Conservation (phyloP, 1,139 yeast species). For the Nadsonia starkeyi-henricii region DNA sequence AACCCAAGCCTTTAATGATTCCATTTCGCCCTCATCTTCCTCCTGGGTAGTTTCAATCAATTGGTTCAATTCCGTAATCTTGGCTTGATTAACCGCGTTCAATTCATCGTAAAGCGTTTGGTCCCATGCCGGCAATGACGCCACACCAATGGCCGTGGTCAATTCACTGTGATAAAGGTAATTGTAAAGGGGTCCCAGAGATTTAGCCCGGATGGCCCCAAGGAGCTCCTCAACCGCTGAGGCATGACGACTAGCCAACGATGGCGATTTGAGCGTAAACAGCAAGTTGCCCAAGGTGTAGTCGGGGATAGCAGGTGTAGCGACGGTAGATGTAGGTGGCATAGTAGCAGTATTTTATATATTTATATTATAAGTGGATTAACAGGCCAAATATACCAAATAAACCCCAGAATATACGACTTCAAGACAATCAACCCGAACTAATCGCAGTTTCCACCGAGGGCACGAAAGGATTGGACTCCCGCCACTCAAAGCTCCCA, state of each 20-base stretch:
- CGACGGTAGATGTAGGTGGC: not conserved
- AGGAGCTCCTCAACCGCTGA: conserved; percentile 35
- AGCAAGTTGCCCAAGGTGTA: conserved; percentile 66
- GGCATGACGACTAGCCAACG: conserved; percentile 27
- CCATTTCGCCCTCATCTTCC: conserved; percentile 84
- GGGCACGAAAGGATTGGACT: too few relatives aligned
- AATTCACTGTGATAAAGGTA: conserved; percentile 43
- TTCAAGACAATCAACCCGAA: too few relatives aligned
- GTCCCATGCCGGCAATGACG: conserved; percentile 34
- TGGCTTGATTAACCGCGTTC: conserved; percentile 38
- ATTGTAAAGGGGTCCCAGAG: conserved; percentile 77
- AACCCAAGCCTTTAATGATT: conserved; percentile 60
- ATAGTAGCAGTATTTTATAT: too few relatives aligned
- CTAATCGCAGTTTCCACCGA: too few relatives aligned
- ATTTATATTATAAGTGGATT: too few relatives aligned
- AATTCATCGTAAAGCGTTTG: conserved; percentile 39
- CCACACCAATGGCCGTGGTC: conserved; percentile 16
- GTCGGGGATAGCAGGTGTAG: conserved; percentile 44
- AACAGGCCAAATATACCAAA: too few relatives aligned
- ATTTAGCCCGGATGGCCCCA: conserved; percentile 40
- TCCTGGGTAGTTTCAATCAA: conserved; percentile 63
- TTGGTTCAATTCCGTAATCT: conserved; percentile 43
- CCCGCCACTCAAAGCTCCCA: too few relatives aligned
- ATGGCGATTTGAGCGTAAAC: conserved; percentile 41
- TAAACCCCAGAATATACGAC: too few relatives aligned